phyloP scores from a whole-genome alignment of 1,284 basidiomycete species.

The Ceratobasidium sp. region DNA sequence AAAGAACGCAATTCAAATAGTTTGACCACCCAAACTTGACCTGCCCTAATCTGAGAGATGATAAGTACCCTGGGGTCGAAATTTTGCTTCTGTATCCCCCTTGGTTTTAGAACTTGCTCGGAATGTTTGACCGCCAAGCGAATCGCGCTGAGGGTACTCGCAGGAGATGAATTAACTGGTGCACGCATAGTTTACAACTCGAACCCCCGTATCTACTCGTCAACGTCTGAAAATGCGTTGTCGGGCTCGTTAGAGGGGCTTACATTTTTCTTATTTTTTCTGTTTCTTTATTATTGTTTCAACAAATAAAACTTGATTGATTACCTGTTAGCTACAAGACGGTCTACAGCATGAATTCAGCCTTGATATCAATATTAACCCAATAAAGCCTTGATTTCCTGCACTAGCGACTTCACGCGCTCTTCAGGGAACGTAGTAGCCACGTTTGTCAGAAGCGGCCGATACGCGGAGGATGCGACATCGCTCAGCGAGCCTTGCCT shows the following conservation, averaged over 20 bases:
- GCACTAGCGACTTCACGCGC: constrained; percentile 63
- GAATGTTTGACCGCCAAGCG: constrained; percentile 36
- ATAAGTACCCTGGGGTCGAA: neutral
- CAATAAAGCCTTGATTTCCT: constrained; percentile 59
- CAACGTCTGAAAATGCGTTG: constrained; percentile 22
- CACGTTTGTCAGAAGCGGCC: constrained; percentile 57
- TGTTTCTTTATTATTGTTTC: neutral
- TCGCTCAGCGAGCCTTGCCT: constrained; percentile 55
- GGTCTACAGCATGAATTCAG: constrained; percentile 7
- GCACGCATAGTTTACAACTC: constrained; percentile 40
- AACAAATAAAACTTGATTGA: constrained; percentile 25
- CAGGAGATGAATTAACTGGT: constrained; percentile 42
- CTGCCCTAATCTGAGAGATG: neutral
- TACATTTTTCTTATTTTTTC: constrained; percentile 25
- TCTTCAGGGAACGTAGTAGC: constrained; percentile 64
- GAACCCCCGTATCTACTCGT: constrained; percentile 40
- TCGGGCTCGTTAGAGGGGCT: constrained; percentile 41
- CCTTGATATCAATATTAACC: constrained; percentile 23
- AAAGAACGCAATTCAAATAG: constrained; percentile 20
- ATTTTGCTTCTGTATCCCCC: constrained; percentile 28
- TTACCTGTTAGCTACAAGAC: constrained; percentile 14
- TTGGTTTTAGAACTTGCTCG: constrained; percentile 31
- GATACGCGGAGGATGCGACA: constrained; percentile 56
- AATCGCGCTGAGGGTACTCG: constrained; percentile 35
- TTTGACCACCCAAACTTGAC: neutral